A percentile compares a stretch with the other conserved stretches of the same genome.
Conservation (phyloP, 2,329 filamentous ascomycete species). For the Trichoderma breve region DNA sequence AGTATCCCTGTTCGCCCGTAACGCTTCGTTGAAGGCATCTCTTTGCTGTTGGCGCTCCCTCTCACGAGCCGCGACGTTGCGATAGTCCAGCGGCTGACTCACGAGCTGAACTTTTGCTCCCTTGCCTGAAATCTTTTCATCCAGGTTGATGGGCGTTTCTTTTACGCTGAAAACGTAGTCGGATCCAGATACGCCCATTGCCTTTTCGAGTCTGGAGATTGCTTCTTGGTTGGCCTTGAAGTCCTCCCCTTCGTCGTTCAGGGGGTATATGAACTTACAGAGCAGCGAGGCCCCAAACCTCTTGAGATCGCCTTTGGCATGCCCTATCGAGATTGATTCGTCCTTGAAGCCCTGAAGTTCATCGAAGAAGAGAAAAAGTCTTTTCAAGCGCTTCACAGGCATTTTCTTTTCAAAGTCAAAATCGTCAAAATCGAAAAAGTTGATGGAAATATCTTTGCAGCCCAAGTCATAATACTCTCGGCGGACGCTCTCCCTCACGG, state of each 20-base stretch:
- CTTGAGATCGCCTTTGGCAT: slow-evolving; percentile 27
- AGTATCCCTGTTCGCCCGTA: not conserved
- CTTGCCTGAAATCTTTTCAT: not conserved
- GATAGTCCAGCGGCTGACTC: not conserved
- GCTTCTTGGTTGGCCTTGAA: not conserved
- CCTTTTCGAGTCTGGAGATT: not conserved
- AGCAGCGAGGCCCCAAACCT: slow-evolving; percentile 28
- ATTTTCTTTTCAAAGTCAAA: slow-evolving; percentile 21
- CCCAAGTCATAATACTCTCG: not conserved
- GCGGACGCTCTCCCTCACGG: not conserved
- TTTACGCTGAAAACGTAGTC: not conserved
- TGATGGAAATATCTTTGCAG: slow-evolving; percentile 17
- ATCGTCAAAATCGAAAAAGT: slow-evolving; percentile 24
- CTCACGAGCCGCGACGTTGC: not conserved
- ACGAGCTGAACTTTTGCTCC: not conserved
- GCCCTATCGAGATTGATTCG: slow-evolving; percentile 13
- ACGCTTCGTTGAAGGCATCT: not conserved
- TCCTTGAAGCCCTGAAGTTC: slow-evolving; percentile 23
- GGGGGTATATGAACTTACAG: slow-evolving; percentile 19
- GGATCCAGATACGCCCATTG: not conserved
- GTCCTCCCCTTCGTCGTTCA: not conserved
- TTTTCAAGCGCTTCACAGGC: slow-evolving; percentile 20
- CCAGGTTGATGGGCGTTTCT: not conserved
- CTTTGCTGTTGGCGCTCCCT: not conserved
- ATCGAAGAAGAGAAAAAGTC: slow-evolving; percentile 26